These are phyloP conservation scores for Bassia scoparia DNA, from an alignment of 148 eudicot genomes.

Conservation along the genomic window DNA sequence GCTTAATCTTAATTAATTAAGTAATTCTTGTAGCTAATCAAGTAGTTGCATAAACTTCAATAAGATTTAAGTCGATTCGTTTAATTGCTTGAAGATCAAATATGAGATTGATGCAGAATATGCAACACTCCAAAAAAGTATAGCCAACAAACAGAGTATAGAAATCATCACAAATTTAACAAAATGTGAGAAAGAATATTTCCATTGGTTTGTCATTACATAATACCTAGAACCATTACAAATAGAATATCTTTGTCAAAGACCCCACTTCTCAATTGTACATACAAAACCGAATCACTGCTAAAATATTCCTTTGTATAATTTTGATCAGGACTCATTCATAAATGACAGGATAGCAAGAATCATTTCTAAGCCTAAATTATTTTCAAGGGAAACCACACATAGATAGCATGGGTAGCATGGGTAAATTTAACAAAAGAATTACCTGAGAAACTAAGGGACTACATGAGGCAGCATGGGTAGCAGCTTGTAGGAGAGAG, in stretches of 20 bases:
- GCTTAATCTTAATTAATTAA: not conserved
- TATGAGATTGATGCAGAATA: conserved; percentile 21
- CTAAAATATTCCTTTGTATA: conserved; percentile 29
- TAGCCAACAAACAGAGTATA: conserved; percentile 18
- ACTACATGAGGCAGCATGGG: conserved; percentile 78
- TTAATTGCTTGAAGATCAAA: not conserved
- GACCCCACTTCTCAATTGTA: conserved; percentile 21
- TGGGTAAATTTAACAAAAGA: no score
- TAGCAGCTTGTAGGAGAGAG: conserved; percentile 79
- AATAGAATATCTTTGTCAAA: conserved; percentile 29
- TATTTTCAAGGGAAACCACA: not conserved
- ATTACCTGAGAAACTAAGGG: conserved; percentile 72
- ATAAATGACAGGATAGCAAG: conserved; percentile 8
- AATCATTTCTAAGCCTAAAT: not conserved
- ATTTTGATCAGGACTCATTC: conserved; percentile 15
- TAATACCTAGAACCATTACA: conserved; percentile 14
- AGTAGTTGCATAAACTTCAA: not conserved
- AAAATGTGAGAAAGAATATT: conserved; percentile 11
- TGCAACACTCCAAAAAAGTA: conserved; percentile 16
- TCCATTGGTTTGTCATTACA: conserved; percentile 20
- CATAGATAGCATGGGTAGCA: no score
- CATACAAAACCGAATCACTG: conserved; percentile 29
- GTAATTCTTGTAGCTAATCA: not conserved
- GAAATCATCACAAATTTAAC: conserved; percentile 13
- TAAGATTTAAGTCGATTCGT: not conserved